phyloP scores from a whole-genome alignment of 2,329 filamentous ascomycete species.

The Ascochyta rabiei region DNA sequence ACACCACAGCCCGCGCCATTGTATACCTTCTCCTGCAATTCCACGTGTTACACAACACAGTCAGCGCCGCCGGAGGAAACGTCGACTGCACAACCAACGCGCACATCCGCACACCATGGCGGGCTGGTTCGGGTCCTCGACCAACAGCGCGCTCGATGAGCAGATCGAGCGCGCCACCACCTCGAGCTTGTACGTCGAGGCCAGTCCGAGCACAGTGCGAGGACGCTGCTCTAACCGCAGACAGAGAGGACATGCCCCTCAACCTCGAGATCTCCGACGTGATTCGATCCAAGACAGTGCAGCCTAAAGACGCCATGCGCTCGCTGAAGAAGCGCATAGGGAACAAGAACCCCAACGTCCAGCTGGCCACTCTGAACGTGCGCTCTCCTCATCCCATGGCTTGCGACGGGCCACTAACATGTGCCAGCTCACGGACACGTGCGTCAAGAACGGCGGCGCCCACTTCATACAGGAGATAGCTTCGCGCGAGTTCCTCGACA shows the following conservation, averaged over 20 bases:
- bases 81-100: neutral
- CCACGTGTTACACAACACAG: neutral
- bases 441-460: constrained; percentile 95
- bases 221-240: constrained; percentile 15
- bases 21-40: neutral
- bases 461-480: constrained; percentile 97
- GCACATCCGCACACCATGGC: constrained; percentile 66
- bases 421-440: constrained; percentile 86
- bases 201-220: neutral
- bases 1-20: neutral
- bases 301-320: constrained; percentile 97
- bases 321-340: constrained; percentile 92
- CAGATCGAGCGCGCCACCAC: constrained; percentile 95
- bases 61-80: neutral
- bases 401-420: constrained; percentile 17
- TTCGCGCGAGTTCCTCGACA: constrained; percentile 98
- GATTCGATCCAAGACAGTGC: constrained; percentile 95
- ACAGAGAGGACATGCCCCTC: constrained; percentile 90
- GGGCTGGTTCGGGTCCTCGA: constrained; percentile 87
- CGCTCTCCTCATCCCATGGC: constrained; percentile 20
- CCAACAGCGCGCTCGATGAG: constrained; percentile 90
- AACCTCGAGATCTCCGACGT: constrained; percentile 98
- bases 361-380: constrained; percentile 92
- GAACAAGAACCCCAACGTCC: constrained; percentile 96
- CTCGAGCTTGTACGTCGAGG: constrained; percentile 75